These are phyloP conservation scores for Cercophora newfieldiana DNA, from an alignment of 495 filamentous ascomycete genomes.

Conservation along the genomic window DNA sequence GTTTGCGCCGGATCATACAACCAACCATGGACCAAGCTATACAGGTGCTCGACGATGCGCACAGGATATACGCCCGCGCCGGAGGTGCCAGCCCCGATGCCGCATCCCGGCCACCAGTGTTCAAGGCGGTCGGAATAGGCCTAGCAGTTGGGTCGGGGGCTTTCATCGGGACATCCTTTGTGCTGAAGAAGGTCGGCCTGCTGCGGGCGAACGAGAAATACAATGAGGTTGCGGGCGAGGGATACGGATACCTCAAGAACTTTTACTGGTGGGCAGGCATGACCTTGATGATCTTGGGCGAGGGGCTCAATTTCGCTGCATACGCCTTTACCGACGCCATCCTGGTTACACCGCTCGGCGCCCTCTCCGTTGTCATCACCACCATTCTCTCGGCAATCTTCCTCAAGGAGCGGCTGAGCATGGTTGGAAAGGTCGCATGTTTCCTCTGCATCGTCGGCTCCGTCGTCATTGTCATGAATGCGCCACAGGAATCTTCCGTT, in stretches of 20 bases:
- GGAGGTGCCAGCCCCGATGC: conserved; percentile 28
- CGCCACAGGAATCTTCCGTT: conserved; percentile 80
- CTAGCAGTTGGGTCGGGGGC: conserved; percentile 85
- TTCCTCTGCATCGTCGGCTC: conserved; percentile 93
- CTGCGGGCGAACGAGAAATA: conserved; percentile 95
- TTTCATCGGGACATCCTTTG: conserved; percentile 95
- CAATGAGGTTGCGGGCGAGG: conserved; percentile 92
- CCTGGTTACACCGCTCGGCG: conserved; percentile 89
- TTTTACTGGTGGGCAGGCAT: conserved; percentile 94
- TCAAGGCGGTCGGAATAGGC: conserved; percentile 85
- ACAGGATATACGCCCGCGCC: conserved; percentile 44
- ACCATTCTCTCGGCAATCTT: conserved; percentile 94
- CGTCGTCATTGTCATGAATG: conserved; percentile 92
- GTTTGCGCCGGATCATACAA: conserved; percentile 20
- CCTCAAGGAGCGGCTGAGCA: conserved; percentile 90
- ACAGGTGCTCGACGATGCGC: conserved; percentile 40
- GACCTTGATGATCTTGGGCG: conserved; percentile 95
- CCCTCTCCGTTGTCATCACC: conserved; percentile 92
- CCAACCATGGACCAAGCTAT: conserved; percentile 44
- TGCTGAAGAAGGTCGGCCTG: conserved; percentile 90
- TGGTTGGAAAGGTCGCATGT: conserved; percentile 94
- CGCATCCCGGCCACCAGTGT: conserved; percentile 48
- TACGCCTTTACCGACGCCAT: conserved; percentile 98
- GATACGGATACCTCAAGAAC: conserved; percentile 98
- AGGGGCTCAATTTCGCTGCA: conserved; percentile 96